Percentiles rank a stretch among this genome's conserved stretches.
Evolutionary conservation across 2,329 filamentous ascomycete species (phyloP).

Genomic region (Verruconis gallopava): DNA sequence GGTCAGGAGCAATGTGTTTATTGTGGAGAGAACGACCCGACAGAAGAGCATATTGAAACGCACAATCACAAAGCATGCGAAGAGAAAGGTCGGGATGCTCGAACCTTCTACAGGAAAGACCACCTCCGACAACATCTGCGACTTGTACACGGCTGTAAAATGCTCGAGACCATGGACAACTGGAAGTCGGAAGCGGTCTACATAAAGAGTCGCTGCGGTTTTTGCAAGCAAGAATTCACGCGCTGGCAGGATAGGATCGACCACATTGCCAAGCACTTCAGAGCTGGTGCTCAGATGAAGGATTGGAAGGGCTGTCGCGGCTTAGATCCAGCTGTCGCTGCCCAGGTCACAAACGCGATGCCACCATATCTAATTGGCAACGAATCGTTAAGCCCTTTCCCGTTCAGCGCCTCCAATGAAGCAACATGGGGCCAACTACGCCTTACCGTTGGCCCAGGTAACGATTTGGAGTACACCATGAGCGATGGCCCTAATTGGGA

Average conservation of each 20-base stretch:
- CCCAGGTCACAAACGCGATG: slow-evolving; percentile 38
- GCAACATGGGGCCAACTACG: slow-evolving; percentile 1
- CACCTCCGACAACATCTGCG: slow-evolving; percentile 49
- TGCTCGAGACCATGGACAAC: slow-evolving; percentile 50
- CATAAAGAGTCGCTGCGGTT: slow-evolving; percentile 41
- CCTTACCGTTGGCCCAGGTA: neutral
- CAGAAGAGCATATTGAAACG: slow-evolving; percentile 41
- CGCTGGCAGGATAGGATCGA: slow-evolving; percentile 40
- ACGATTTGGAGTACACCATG: slow-evolving; percentile 6
- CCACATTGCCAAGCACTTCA: slow-evolving; percentile 43
- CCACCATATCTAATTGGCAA: slow-evolving; percentile 38
- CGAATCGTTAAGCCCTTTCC: slow-evolving; percentile 32
- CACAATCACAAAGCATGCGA: slow-evolving; percentile 52
- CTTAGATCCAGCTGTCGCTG: slow-evolving; percentile 33
- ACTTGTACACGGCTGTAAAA: slow-evolving; percentile 48
- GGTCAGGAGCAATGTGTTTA: slow-evolving; percentile 46
- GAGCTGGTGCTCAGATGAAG: slow-evolving; percentile 38
- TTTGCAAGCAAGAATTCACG: slow-evolving; percentile 35
- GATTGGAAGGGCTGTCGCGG: slow-evolving; percentile 44
- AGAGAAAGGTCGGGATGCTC: slow-evolving; percentile 50
- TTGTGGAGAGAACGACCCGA: slow-evolving; percentile 41
- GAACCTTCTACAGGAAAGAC: slow-evolving; percentile 51
- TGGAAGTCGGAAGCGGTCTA: slow-evolving; percentile 45
- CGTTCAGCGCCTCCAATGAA: slow-evolving; percentile 32
- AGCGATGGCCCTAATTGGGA: slow-evolving; percentile 1